Evolutionary conservation across 2,329 filamentous ascomycete genomes (phyloP), one percentile per base, ranked within the genome.

Genomic region (Colletotrichum sp.): DNA sequence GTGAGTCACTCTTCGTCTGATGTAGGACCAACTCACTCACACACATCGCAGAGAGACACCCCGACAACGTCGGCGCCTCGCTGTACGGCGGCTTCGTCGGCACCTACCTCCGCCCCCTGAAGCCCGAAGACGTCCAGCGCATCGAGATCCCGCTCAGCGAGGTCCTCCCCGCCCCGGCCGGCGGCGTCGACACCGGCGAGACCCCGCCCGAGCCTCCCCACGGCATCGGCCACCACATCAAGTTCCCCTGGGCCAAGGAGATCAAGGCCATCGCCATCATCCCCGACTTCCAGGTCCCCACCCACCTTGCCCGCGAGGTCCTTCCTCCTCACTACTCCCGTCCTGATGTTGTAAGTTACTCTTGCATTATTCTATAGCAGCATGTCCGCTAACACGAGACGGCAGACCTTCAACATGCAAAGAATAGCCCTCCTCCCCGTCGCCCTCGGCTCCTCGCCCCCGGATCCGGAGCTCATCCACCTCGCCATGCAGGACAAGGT

Each of bases 401-500:
- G 24, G 0, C 68, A 93, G 91, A 92, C 91, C 34, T 99, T 98
- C 89, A 99, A 99, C 87, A 90, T 99, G 81, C 97, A 99, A 87
- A 92, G 97, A 79, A 95, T 98, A 84, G 96, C 96, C 4, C 90
- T 99, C 66, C 91, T 99, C 15, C 96, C 96, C 36, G 95, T 96
- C 13, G 96, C 96, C 1, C 90, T 99, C 62, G 96, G 96, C 78
- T 94, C 95, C 84, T 96, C 95, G 9, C 96, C 97, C 12, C 96
- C 96, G 3, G 94, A 98, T 82, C 94, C 97, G 26, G 94, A 98
- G 81, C 94, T 98, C 85, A 99, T 99, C 84, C 98, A 98, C 87
- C 93, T 98, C 64, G 96, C 96, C 63, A 99, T 99, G 97, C 97
- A 99, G 87, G 97, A 99, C 88, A 98, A 96, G 86, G 92, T 99